Evolutionary conservation across 2,329 filamentous ascomycete species (phyloP).

Genomic region (Alternaria dauci): DNA sequence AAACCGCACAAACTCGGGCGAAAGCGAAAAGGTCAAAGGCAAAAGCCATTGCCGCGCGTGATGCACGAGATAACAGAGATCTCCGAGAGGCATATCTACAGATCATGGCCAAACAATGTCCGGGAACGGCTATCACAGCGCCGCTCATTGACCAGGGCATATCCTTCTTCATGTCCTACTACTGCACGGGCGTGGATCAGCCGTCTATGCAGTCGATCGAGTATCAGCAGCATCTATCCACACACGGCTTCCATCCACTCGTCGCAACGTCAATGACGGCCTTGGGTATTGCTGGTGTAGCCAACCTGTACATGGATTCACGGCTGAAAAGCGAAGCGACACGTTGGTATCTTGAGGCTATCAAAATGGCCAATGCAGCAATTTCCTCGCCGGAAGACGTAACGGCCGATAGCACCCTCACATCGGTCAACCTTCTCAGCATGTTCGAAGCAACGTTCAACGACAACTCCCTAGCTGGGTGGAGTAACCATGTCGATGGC

Average conservation of each 20-base stretch:
- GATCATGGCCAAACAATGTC: slow-evolving; percentile 17
- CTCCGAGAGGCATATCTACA: slow-evolving; percentile 2
- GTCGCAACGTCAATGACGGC: slow-evolving; percentile 47
- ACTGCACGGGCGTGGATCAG: slow-evolving; percentile 37
- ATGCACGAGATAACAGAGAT: slow-evolving; percentile 23
- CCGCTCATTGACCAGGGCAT: slow-evolving; percentile 44
- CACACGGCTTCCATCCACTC: slow-evolving; percentile 44
- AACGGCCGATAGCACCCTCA: slow-evolving; percentile 43
- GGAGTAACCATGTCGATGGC: slow-evolving; percentile 49
- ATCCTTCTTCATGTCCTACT: slow-evolving; percentile 45
- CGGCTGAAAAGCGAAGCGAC: slow-evolving; percentile 40
- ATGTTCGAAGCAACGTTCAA: slow-evolving; percentile 49
- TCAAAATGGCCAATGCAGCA: slow-evolving; percentile 44
- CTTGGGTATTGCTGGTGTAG: slow-evolving; percentile 44
- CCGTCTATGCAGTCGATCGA: slow-evolving; percentile 34
- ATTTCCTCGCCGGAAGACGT: slow-evolving; percentile 36
- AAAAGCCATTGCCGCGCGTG: slow-evolving; percentile 39
- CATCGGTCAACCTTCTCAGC: slow-evolving; percentile 37
- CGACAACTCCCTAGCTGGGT: slow-evolving; percentile 40
- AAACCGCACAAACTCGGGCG: slow-evolving; percentile 36
- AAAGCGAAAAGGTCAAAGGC: slow-evolving; percentile 43
- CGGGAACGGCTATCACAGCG: slow-evolving; percentile 23
- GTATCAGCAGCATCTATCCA: slow-evolving; percentile 37
- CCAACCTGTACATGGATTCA: slow-evolving; percentile 38
- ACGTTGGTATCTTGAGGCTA: slow-evolving; percentile 42